Evolutionary conservation across 192 early-diverging fungal species (phyloP).

Genomic region (Pilaira anomala): DNA sequence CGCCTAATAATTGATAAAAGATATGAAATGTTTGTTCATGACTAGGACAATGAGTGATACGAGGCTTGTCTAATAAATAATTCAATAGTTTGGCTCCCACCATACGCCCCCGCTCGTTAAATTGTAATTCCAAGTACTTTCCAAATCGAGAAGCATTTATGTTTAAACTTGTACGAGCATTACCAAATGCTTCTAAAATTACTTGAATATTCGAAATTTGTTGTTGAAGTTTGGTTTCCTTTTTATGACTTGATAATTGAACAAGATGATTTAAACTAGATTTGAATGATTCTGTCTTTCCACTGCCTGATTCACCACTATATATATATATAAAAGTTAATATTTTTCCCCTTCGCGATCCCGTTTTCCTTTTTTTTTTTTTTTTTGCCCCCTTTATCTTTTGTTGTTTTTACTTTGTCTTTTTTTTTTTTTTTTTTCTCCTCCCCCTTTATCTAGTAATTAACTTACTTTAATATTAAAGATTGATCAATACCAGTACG

Average conservation of each 20-base stretch:
- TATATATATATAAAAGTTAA: conserved; percentile 18
- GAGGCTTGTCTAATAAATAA: conserved; percentile 84
- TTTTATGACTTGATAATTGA: conserved; percentile 67
- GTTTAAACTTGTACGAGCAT: conserved; percentile 73
- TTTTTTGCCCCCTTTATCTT: not conserved
- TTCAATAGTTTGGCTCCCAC: conserved; percentile 85
- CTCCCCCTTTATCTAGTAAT: not conserved
- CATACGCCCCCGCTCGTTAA: conserved; percentile 86
- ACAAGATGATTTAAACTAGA: conserved; percentile 64
- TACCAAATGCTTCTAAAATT: conserved; percentile 86
- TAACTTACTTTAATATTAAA: conserved; percentile 30
- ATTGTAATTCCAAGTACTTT: conserved; percentile 86
- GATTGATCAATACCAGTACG: conserved; percentile 66
- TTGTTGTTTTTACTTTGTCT: not conserved
- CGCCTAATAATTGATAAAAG: conserved; percentile 92
- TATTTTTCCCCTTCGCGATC: not conserved
- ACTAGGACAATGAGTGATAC: conserved; percentile 59
- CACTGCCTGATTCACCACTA: conserved; percentile 85
- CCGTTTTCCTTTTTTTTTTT: not conserved
- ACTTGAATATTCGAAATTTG: conserved; percentile 68
- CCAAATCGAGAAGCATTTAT: conserved; percentile 83
- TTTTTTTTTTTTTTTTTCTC: not conserved
- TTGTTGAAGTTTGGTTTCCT: conserved; percentile 64
- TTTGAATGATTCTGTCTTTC: conserved; percentile 79
- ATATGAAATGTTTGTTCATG: conserved; percentile 91